Evolutionary conservation across 352 stramenopile genomes (phyloP), one percentile per base, ranked within the genome.

Genomic region (Peronospora destructor): DNA sequence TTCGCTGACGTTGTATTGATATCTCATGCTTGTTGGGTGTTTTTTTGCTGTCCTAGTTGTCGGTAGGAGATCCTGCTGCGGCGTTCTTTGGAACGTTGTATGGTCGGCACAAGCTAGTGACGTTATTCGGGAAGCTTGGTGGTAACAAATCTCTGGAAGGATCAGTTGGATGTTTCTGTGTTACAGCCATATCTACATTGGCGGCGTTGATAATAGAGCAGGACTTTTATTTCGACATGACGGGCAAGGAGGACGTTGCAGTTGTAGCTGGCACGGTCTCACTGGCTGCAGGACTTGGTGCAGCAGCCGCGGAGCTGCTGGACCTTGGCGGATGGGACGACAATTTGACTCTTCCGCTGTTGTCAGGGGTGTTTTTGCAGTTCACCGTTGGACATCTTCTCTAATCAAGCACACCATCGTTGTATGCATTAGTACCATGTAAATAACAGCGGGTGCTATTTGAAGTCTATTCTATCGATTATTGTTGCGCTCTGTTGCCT

Each of bases 311-410:
- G 2, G 74, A 85, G 30, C 30, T 64, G 10, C 39, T 76, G 6
- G 50, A 83, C 32, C 30, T 85, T 10, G 64, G 57, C 7, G 66
- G 61, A 23, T 79, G 68, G 60, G 74, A 85, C 49, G 74, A 85
- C 45, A 85, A 85, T 53, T 37, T 85, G 36, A 71, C 69, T 0
- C 55, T 85, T 1, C 74, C 74, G 5, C 35, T 85, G 6, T 39
- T 85, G 1, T 73, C 68, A 0, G 59, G 61, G 4, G 32, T 69
- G 0, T 62, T 81, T 29, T 47, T 83, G 49, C 66, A 76, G 28
- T 30, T 64, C 11, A 58, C 29, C 5, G 52, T 64, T 28, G 53
- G 62, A 16, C 19, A 30, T 7, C 35, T 61, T 30, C 56, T 66
- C n/a, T 65, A 61, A 28, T 35, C 38, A 39, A 39, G 33, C 33